phyloP scores from a whole-genome alignment of 2,329 filamentous ascomycete genomes.

The Ophiostoma australiae region DNA sequence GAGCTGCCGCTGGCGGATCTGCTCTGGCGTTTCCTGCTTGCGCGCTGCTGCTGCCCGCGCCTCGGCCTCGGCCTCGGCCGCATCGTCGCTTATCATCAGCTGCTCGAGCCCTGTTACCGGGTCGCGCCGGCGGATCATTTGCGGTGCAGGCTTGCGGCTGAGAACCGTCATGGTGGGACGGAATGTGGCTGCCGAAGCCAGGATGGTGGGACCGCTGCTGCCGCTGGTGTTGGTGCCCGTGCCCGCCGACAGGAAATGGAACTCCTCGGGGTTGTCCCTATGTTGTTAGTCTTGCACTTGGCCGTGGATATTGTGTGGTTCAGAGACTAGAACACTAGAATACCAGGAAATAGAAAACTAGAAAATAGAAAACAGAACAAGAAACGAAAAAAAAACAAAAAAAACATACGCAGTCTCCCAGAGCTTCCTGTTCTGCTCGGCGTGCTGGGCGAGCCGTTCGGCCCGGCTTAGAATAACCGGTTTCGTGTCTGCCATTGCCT shows the following conservation, averaged over 20 bases:
- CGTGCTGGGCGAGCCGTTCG: slow-evolving; percentile 73
- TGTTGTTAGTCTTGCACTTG: neutral
- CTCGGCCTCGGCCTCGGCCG: slow-evolving; percentile 63
- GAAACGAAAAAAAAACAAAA: neutral
- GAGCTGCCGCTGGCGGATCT: slow-evolving; percentile 66
- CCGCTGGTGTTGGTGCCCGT: slow-evolving; percentile 15
- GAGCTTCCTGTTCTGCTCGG: slow-evolving; percentile 74
- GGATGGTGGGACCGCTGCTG: slow-evolving; percentile 41
- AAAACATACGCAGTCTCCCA: slow-evolving; percentile 78
- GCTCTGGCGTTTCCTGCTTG: slow-evolving; percentile 63
- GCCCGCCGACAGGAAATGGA: slow-evolving; percentile 60
- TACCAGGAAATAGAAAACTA: too few species aligned
- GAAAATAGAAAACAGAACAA: too few species aligned
- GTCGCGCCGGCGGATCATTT: slow-evolving; percentile 55
- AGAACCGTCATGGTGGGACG: slow-evolving; percentile 80
- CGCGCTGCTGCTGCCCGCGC: slow-evolving; percentile 65
- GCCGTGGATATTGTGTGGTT: too few species aligned
- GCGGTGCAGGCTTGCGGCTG: slow-evolving; percentile 68
- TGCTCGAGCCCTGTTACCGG: slow-evolving; percentile 44
- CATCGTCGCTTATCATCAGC: slow-evolving; percentile 46
- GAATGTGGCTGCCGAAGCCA: slow-evolving; percentile 61
- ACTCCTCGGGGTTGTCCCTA: slow-evolving; percentile 69
- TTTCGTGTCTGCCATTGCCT: neutral
- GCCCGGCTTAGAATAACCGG: slow-evolving; percentile 58
- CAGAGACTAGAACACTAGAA: too few species aligned